phyloP scores from a whole-genome alignment of 2,329 filamentous ascomycete genomes.

The Talaromyces sp. region DNA sequence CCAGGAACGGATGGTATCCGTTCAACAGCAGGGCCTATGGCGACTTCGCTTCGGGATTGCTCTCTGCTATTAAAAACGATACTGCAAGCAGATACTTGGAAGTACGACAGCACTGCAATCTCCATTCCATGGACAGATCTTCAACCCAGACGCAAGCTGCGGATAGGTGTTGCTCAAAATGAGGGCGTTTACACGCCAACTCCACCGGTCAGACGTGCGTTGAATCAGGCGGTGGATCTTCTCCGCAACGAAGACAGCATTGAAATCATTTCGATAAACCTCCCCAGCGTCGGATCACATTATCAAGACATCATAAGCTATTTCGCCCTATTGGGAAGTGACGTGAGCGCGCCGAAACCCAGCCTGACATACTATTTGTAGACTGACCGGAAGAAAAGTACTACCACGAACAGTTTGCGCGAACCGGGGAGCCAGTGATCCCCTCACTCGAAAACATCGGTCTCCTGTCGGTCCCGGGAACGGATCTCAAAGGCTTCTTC shows the following conservation, averaged over 20 bases:
- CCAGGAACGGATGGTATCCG: slow-evolving; percentile 33
- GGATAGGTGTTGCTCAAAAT: slow-evolving; percentile 12
- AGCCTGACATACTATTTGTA: neutral
- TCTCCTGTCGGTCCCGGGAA: slow-evolving; percentile 6
- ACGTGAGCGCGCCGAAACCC: neutral
- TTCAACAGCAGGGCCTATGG: slow-evolving; percentile 30
- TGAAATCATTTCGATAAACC: slow-evolving; percentile 5
- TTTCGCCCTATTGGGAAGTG: slow-evolving; percentile 3
- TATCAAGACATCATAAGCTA: slow-evolving; percentile 8
- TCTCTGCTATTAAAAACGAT: slow-evolving; percentile 31
- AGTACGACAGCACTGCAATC: slow-evolving; percentile 8
- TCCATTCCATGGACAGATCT: slow-evolving; percentile 8
- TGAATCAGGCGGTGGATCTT: slow-evolving; percentile 34
- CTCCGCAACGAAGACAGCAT: slow-evolving; percentile 26
- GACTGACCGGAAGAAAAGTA: slow-evolving; percentile 7
- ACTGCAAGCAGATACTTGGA: slow-evolving; percentile 5
- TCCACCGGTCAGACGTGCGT: slow-evolving; percentile 12
- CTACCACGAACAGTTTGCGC: slow-evolving; percentile 10
- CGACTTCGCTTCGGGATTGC: slow-evolving; percentile 33
- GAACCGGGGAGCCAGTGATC: slow-evolving; percentile 10
- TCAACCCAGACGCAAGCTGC: slow-evolving; percentile 37
- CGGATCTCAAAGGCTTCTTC: slow-evolving; percentile 40
- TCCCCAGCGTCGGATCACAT: neutral
- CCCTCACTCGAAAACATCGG: slow-evolving; percentile 12
- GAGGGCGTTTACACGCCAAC: slow-evolving; percentile 13